A percentile compares a stretch with the other conserved stretches of the same genome.
Evolutionary conservation across 768 basidiomycete genomes (phyloP).

Genomic region (Serendipita sp.): DNA sequence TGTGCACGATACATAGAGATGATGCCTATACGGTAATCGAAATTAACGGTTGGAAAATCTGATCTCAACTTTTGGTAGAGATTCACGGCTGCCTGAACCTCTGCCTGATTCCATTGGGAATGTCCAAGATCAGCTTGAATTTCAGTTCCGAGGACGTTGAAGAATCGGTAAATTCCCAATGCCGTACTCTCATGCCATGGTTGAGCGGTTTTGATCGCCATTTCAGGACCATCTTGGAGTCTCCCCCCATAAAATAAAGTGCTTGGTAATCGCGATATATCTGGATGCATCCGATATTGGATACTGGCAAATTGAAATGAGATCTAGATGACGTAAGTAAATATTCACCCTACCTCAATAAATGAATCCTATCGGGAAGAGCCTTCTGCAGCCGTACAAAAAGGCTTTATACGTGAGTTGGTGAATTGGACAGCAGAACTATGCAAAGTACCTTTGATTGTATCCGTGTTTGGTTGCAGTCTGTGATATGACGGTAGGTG

Average conservation of each 20-base stretch:
- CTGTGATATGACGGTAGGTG: slow-evolving; percentile 70
- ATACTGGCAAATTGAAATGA: slow-evolving; percentile 37
- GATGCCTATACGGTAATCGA: slow-evolving; percentile 45
- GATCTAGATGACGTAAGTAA: background rate
- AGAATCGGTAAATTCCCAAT: slow-evolving; percentile 80
- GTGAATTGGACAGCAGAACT: background rate
- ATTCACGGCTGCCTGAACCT: slow-evolving; percentile 58
- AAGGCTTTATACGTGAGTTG: slow-evolving; percentile 22
- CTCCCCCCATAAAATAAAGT: slow-evolving; percentile 68
- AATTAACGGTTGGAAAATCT: slow-evolving; percentile 33
- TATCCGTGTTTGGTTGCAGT: slow-evolving; percentile 51
- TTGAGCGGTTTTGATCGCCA: slow-evolving; percentile 65
- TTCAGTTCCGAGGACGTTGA: slow-evolving; percentile 66
- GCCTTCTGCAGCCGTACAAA: slow-evolving; percentile 82
- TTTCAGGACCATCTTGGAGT: slow-evolving; percentile 73
- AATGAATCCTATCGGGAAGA: slow-evolving; percentile 67
- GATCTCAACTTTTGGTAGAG: slow-evolving; percentile 50
- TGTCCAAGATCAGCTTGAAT: slow-evolving; percentile 34
- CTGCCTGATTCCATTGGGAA: slow-evolving; percentile 59
- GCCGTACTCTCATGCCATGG: slow-evolving; percentile 70
- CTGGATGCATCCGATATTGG: slow-evolving; percentile 98
- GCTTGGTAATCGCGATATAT: slow-evolving; percentile 82
- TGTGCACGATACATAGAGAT: slow-evolving; percentile 95
- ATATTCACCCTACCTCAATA: slow-evolving; percentile 47
- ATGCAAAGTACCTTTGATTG: slow-evolving; percentile 42